phyloP scores from a whole-genome alignment of 1,284 basidiomycete genomes.

The Waitea zeae region DNA sequence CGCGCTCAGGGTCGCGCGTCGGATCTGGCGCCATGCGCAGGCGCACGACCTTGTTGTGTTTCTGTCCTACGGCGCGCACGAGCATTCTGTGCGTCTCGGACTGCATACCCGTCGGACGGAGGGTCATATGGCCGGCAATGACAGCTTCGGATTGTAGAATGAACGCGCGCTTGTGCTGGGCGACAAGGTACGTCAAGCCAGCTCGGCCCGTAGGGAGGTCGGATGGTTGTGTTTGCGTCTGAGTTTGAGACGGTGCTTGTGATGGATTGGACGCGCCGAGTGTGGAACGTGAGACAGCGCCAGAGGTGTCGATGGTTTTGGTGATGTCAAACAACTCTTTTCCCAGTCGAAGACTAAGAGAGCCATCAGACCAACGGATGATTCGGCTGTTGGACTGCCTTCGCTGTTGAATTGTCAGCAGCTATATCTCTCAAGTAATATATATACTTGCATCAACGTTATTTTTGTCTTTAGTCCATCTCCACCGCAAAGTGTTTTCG shows the following conservation, averaged over 20 bases:
- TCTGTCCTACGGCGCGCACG: slow-evolving; percentile 73
- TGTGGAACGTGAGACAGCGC: slow-evolving; percentile 32
- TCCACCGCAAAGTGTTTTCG: slow-evolving; percentile 84
- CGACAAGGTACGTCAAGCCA: slow-evolving; percentile 76
- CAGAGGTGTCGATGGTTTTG: slow-evolving; percentile 57
- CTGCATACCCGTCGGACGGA: slow-evolving; percentile 80
- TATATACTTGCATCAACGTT: slow-evolving; percentile 45
- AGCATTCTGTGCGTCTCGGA: slow-evolving; percentile 80
- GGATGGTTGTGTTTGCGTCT: slow-evolving; percentile 20
- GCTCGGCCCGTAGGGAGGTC: slow-evolving; percentile 18
- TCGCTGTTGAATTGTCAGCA: slow-evolving; percentile 20
- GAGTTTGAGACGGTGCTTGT: slow-evolving; percentile 16
- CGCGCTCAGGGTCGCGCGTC: slow-evolving; percentile 52
- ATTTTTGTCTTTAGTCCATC: slow-evolving; percentile 61
- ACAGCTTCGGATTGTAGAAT: slow-evolving; percentile 75
- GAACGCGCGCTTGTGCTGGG: slow-evolving; percentile 75
- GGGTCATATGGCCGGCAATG: slow-evolving; percentile 67
- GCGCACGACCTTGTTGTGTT: slow-evolving; percentile 65
- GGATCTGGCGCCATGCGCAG: slow-evolving; percentile 62
- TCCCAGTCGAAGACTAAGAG: slow-evolving; percentile 72
- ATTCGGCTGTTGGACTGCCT: slow-evolving; percentile 79
- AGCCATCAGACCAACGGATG: slow-evolving; percentile 85
- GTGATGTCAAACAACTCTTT: slow-evolving; percentile 84
- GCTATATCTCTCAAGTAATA: neutral
- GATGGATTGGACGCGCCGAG: slow-evolving; percentile 22